A percentile compares a stretch with the other conserved stretches of the same genome.
phyloP scores from a whole-genome alignment of 495 filamentous ascomycete species.

The Clohesyomyces aquaticus region DNA sequence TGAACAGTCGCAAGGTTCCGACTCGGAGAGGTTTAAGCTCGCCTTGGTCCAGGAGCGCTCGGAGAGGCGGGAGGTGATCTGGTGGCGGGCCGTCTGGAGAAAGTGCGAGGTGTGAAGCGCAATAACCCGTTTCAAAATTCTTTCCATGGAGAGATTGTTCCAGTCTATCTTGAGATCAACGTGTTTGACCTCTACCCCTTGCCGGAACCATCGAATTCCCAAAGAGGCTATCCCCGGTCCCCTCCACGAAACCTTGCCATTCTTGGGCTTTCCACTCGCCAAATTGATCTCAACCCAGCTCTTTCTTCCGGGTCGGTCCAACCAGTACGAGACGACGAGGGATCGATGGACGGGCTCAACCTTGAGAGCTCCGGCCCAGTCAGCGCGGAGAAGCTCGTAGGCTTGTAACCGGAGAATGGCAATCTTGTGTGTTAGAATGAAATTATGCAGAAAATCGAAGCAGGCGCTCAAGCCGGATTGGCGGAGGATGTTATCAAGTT shows the following conservation, averaged over 20 bases:
- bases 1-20: slow-evolving; percentile 65
- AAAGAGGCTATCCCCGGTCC: slow-evolving; percentile 54
- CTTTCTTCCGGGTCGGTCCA: slow-evolving; percentile 65
- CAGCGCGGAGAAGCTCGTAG: slow-evolving; percentile 61
- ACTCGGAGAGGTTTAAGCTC: slow-evolving; percentile 47
- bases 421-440: slow-evolving; percentile 86
- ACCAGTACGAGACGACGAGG: slow-evolving; percentile 90
- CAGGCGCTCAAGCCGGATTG: slow-evolving; percentile 72
- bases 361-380: slow-evolving; percentile 75
- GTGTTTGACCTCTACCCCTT: slow-evolving; percentile 71
- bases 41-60: slow-evolving; percentile 44
- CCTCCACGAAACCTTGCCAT: slow-evolving; percentile 46
- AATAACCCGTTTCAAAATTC: slow-evolving; percentile 72
- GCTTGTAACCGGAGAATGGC: slow-evolving; percentile 77
- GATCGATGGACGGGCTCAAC: slow-evolving; percentile 77
- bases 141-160: slow-evolving; percentile 69
- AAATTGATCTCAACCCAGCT: slow-evolving; percentile 92
- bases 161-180: slow-evolving; percentile 66
- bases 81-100: slow-evolving; percentile 62
- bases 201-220: slow-evolving; percentile 80
- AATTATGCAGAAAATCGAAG: slow-evolving; percentile 81
- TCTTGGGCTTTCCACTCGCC: slow-evolving; percentile 60
- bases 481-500: slow-evolving; percentile 68
- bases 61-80: slow-evolving; percentile 48
- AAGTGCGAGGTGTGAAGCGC: slow-evolving; percentile 71